Conservation (phyloP, 1,284 basidiomycete genomes). For the Rhodotorula glutinis region DNA sequence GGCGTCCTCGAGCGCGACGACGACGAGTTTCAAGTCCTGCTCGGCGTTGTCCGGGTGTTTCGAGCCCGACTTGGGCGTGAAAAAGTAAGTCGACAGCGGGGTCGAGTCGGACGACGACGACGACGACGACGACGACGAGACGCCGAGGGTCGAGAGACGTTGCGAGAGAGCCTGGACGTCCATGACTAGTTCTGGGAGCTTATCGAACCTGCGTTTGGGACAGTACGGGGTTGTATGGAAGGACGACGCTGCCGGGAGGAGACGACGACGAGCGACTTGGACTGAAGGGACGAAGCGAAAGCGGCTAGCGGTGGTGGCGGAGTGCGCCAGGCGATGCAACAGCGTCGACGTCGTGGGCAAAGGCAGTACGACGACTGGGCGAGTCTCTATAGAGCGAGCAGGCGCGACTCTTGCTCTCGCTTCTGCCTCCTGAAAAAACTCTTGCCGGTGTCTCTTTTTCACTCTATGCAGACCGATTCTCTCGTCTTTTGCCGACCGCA, state of each 20-base stretch:
- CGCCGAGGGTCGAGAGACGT: conserved; percentile 25
- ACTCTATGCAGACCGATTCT: too few species aligned
- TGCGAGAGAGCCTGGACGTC: conserved; percentile 26
- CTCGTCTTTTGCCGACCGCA: too few species aligned
- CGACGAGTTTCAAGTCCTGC: conserved; percentile 41
- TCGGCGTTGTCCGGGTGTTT: conserved; percentile 36
- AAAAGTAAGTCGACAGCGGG: conserved; percentile 36
- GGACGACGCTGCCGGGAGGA: not conserved
- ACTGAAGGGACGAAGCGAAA: not conserved
- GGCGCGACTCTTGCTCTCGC: too few species aligned
- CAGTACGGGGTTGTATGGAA: not conserved
- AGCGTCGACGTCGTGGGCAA: conserved; percentile 3
- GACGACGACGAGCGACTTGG: not conserved
- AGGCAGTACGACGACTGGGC: not conserved
- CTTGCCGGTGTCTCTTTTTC: too few species aligned
- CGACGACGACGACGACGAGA: conserved; percentile 7
- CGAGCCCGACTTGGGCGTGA: conserved; percentile 43
- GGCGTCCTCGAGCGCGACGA: conserved; percentile 40
- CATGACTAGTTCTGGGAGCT: conserved; percentile 21
- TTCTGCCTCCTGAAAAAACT: too few species aligned
- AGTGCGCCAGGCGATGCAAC: conserved; percentile 1
- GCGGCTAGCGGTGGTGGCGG: not conserved
- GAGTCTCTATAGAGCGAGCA: too few species aligned
- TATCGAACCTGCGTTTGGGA: conserved; percentile 18
- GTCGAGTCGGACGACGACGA: not conserved